Evolutionary conservation across 208 protist genomes (phyloP), one percentile per base, ranked within the genome.

Genomic region (Herpetomonas tarakana): DNA sequence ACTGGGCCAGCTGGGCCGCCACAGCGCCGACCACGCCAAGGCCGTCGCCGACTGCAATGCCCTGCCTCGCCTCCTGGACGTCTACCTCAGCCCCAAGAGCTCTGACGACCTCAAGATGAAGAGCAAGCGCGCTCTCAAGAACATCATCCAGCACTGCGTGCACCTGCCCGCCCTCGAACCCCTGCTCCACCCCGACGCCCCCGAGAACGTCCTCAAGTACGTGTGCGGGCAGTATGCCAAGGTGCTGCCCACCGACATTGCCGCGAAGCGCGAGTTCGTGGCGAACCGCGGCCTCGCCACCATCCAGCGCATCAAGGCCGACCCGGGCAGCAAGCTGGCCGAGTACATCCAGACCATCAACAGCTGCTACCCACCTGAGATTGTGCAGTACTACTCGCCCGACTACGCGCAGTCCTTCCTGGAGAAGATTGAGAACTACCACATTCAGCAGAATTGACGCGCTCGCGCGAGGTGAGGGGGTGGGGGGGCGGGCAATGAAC

Each of bases 331-430:
- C 30, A 97, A 98, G 64, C 76, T 99, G 25, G 64, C 76, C 11
- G 97, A 99, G 69, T 97, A 94, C 60, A 98, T 99, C 55, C 84
- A 98, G 57, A 82, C 86, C 56, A 99, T 99, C 81, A 99, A 99
- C 78, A 92, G 83, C 58, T 98, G 93, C 80, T 99, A 98, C 83
- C 98, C 98, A 22, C 95, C 97, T 1, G 97, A 99, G 73, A 98
- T 99, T 67, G 98, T 99, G 14, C 81, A 96, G 57, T 99, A 99
- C 79, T 99, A 99, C 81, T 97, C 95, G 12, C 98, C 98, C 3
- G 93, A 97, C 61, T 98, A 98, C 69, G 87, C 94, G 7, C 81
- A 98, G 59, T 96, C 83, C 27, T 93, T 99, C 35, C 63, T 99
- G 22, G 80, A 98, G 44, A 98, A 98, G 80, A 94, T 99, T 47